Evolutionary conservation across 345 rosid genomes (phyloP).

Genomic region (Acer yangbiense): DNA sequence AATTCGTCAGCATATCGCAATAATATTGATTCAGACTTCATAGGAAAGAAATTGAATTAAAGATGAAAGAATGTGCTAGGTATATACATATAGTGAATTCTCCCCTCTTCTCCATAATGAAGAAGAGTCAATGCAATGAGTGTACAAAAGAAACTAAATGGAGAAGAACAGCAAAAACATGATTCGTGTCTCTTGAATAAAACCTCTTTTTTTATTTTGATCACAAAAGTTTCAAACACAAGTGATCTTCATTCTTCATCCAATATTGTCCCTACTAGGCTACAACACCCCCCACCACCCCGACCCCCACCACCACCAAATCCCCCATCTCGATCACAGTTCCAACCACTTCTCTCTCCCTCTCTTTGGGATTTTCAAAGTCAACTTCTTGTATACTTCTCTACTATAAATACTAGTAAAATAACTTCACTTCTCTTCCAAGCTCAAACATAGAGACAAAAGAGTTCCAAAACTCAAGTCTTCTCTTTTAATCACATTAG

Average conservation of each 20-base stretch:
- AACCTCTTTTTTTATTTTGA: not conserved
- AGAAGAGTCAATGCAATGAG: not conserved
- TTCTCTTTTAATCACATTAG: not conserved
- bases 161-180: not conserved
- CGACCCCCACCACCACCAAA: slow-evolving; percentile 24
- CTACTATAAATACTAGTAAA: slow-evolving; percentile 43
- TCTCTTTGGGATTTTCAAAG: slow-evolving; percentile 32
- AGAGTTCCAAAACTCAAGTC: not conserved
- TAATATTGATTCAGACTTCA: no score
- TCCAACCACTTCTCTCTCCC: slow-evolving; percentile 24
- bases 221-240: not conserved
- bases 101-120: not conserved
- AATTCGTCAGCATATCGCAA: no score
- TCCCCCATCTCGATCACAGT: slow-evolving; percentile 18
- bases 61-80: no score
- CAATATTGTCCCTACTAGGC: slow-evolving; percentile 24
- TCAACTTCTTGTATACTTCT: slow-evolving; percentile 29
- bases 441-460: slow-evolving; percentile 15
- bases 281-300: not conserved
- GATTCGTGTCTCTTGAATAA: not conserved
- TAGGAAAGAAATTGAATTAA: no score
- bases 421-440: slow-evolving; percentile 5
- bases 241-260: not conserved
- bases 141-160: not conserved
- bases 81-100: no score